Percentiles rank a stretch among this genome's conserved stretches.
phyloP scores from a whole-genome alignment of 192 early-diverging fungal genomes.

The Dissophora ornata region DNA sequence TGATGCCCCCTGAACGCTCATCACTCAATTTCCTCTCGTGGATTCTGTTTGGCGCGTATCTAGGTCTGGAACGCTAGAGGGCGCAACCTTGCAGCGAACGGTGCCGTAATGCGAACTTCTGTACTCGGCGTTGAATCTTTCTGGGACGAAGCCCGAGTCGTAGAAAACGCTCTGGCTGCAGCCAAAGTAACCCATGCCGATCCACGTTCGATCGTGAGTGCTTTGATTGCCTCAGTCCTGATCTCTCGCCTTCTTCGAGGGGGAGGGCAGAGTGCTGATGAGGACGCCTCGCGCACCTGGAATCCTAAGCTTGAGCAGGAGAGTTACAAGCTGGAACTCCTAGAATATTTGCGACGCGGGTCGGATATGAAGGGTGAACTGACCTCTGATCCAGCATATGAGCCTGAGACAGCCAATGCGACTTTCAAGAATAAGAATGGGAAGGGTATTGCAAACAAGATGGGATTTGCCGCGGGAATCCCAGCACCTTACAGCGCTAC shows the following conservation, averaged over 20 bases:
- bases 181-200: conserved; percentile 60
- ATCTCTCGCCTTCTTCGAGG: conserved; percentile 56
- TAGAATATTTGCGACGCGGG: conserved; percentile 31
- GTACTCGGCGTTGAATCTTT: conserved; percentile 53
- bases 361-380: conserved; percentile 27
- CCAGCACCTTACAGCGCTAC: not conserved
- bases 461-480: not conserved
- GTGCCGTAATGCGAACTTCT: conserved; percentile 57
- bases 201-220: conserved; percentile 52
- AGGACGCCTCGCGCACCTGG: conserved; percentile 16
- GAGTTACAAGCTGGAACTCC: conserved; percentile 34
- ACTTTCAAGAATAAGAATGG: conserved; percentile 14
- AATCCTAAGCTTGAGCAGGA: conserved; percentile 18
- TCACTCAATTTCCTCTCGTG: not conserved
- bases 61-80: conserved; percentile 52
- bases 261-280: conserved; percentile 9
- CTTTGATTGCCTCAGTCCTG: conserved; percentile 40
- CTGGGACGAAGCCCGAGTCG: conserved; percentile 54
- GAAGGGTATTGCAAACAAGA: conserved; percentile 13
- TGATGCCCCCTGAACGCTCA: too few relatives aligned
- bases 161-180: conserved; percentile 53
- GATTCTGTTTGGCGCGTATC: not conserved
- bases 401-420: conserved; percentile 10
- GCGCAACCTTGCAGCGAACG: conserved; percentile 53
- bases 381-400: conserved; percentile 18